Evolutionary conservation across 495 filamentous ascomycete genomes (phyloP), one percentile per base, ranked within the genome.

Genomic region (Aspergillus leporis): DNA sequence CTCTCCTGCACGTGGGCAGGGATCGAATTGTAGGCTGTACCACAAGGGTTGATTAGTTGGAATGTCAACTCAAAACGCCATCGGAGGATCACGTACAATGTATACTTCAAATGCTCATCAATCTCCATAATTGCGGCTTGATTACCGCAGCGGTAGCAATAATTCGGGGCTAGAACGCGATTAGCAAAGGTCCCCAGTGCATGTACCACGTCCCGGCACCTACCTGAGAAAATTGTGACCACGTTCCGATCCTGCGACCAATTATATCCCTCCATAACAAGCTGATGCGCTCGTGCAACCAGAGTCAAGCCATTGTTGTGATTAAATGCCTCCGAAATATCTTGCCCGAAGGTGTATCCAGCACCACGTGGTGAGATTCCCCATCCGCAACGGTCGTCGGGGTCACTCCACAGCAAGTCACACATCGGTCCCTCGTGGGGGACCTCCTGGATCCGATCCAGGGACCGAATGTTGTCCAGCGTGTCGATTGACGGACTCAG

Each of bases 101-200:
- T 98, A 74, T 98, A 98, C 81, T 98, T 98, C 74, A 98, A 78
- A 76, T 98, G 92, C 77, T 98, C 94, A 61, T 98, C 94, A 74
- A 98, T 98, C 75, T 98, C 94, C 94, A 98, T 98, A 74, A 98
- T 98, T 10, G 94, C 94, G 51, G 94, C 94, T 77, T 98, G 94
- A 77, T 98, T 98, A 67, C 94, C 94, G 73, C 94, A 98, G 70
- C 94, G 85, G 81, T 96, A 96, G 79, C 93, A 97, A 76, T 97
- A 97, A 76, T 97, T 97, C 31, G 93, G 93, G 36, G 93, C 93
- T 96, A 65, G 7, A 40, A 59, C 14, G n/a, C 19, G 22, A 51
- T 34, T 30, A 53, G 55, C 68, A 30, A 10, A 45, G 14, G 40
- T 6, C 21, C 40, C 38, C 14, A 14, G 19, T 36, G 41, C 7